phyloP scores from a whole-genome alignment of 2,329 filamentous ascomycete genomes.

The Aspergillus alliaceus region DNA sequence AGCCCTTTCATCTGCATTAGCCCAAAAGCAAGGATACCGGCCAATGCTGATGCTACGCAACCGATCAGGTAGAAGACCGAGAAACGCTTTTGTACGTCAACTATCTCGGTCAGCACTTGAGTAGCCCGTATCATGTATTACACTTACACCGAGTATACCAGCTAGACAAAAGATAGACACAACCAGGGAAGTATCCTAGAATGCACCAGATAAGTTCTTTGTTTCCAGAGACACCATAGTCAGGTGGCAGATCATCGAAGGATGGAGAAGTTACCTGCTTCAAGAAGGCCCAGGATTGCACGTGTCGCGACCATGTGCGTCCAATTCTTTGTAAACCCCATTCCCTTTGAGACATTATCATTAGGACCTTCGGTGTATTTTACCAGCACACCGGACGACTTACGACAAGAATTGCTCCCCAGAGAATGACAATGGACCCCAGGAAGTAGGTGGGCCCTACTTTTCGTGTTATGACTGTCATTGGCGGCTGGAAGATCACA shows the following conservation, averaged over 20 bases:
- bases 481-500: slow-evolving; percentile 28
- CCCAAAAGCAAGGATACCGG: slow-evolving; percentile 48
- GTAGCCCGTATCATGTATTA: neutral
- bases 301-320: slow-evolving; percentile 24
- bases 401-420: slow-evolving; percentile 30
- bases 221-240: neutral
- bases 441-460: slow-evolving; percentile 29
- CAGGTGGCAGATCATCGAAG: neutral
- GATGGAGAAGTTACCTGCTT: slow-evolving; percentile 61
- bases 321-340: slow-evolving; percentile 29
- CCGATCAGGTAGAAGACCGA: slow-evolving; percentile 52
- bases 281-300: slow-evolving; percentile 25
- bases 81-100: slow-evolving; percentile 34
- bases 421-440: slow-evolving; percentile 26
- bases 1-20: slow-evolving; percentile 44
- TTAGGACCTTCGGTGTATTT: neutral
- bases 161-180: slow-evolving; percentile 68
- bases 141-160: slow-evolving; percentile 60
- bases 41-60: slow-evolving; percentile 47
- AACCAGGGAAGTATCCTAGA: slow-evolving; percentile 66
- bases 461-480: slow-evolving; percentile 31
- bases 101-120: slow-evolving; percentile 9
- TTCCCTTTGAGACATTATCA: neutral
- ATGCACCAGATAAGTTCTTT: neutral
- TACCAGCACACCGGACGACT: neutral